Base-by-base conservation (phyloP, 2,329 filamentous ascomycete genomes). In the Scedosporium boydii region DNA sequence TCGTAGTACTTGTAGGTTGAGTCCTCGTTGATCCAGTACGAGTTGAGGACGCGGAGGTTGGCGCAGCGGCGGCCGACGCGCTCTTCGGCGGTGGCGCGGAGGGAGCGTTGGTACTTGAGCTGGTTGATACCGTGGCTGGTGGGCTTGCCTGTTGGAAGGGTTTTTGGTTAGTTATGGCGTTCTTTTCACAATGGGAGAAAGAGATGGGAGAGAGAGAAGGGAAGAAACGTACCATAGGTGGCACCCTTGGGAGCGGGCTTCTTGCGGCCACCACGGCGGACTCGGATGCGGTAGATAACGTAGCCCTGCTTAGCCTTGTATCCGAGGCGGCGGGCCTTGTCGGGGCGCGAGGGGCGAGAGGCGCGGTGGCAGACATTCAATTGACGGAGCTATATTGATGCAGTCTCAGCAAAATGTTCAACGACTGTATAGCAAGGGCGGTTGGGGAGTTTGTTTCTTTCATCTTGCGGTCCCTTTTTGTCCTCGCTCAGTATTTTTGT, bases 251-350 rank as follows among this genome's bases (percentile, higher is more conserved):
- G 87, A 67, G 87, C 91, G 74, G 93, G 95, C 80, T 87, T 87
- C 93, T 99, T 99, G 87, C 95, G 92, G 76, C 95, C 95, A 89
- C 95, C 95, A 80, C 95, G 92, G 80, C 95, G 90, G 74, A 99
- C 95, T 78, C 95, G 95, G 77, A 96, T 87, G 79, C 95, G 95
- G 89, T 99, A 99, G 89, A 99, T 92, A 78, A 99, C 95, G 86
- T 98, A 99, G 81, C 95, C 95, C 86, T 99, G 95, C 91, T 99
- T 99, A 86, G 96, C 95, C 91, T 99, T 99, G 91, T 99, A 99
- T 75, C 95, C 95, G 73, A 99, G 91, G 81, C 96, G 95, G 83
- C 95, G 95, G 78, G 96, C 95, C 91, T 99, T 99, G 86, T 99
- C 96, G 77, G 95, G 95, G 80, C 95, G 95, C 75, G 93, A 96